These are phyloP conservation scores for Apophysomyces trapeziformis DNA, from an alignment of 371 early-diverging fungal genomes.

Conservation along the genomic window DNA sequence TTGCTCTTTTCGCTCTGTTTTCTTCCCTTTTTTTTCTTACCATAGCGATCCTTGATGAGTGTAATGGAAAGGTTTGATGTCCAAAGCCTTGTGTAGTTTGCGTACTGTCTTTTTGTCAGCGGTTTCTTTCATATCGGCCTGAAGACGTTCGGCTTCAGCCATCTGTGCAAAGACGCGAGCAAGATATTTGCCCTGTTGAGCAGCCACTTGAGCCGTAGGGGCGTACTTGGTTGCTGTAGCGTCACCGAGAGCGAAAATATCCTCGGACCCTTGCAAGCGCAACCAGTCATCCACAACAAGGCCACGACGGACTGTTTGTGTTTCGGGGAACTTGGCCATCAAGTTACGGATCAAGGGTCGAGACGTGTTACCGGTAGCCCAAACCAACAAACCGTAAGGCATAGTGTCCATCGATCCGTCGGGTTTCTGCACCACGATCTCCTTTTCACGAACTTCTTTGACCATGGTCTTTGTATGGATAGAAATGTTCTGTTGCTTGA, in stretches of 20 bases:
- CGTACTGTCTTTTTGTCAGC: slow-evolving; percentile 36
- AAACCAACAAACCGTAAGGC: slow-evolving; percentile 86
- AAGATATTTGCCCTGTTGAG: slow-evolving; percentile 83
- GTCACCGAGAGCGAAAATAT: slow-evolving; percentile 86
- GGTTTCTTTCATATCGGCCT: slow-evolving; percentile 26
- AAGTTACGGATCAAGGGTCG: slow-evolving; percentile 74
- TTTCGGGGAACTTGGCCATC: slow-evolving; percentile 64
- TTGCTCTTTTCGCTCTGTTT: too few relatives aligned
- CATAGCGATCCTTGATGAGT: slow-evolving; percentile 83
- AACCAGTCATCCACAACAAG: slow-evolving; percentile 83
- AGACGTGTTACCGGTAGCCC: slow-evolving; percentile 91
- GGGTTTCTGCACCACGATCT: slow-evolving; percentile 72
- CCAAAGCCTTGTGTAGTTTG: slow-evolving; percentile 30
- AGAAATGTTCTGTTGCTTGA: slow-evolving; percentile 80
- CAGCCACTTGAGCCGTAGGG: slow-evolving; percentile 90
- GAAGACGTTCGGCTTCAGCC: slow-evolving; percentile 45
- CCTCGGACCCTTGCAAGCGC: slow-evolving; percentile 68
- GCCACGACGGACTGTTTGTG: slow-evolving; percentile 80
- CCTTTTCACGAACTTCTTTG: slow-evolving; percentile 79
- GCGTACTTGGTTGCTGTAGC: slow-evolving; percentile 80
- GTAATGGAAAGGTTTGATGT: slow-evolving; percentile 73
- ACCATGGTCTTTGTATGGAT: slow-evolving; percentile 86
- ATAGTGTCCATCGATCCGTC: slow-evolving; percentile 66
- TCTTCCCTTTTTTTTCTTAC: slow-evolving; percentile 20
- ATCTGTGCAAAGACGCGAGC: slow-evolving; percentile 66